Base-by-base conservation (phyloP, 768 basidiomycete species). In the Nidularia pulvinata region DNA sequence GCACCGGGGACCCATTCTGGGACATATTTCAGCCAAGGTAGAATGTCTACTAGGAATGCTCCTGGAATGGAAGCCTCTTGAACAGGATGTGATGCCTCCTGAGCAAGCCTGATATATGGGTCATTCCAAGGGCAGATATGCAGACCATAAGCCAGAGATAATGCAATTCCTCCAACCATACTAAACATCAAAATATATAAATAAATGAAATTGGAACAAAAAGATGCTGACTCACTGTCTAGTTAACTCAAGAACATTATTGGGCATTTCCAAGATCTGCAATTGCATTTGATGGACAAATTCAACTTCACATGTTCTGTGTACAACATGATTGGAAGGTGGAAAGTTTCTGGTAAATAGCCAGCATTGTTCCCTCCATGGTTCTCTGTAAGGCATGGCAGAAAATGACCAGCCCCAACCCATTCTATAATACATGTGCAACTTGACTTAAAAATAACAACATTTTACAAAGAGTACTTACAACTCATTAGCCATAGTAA, bases 1-100 rank as follows among this genome's bases (percentile, higher is more conserved):
- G 82, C 78, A 13, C 85, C 86, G 2, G 86, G 86, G 35, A 82
- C 61, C 81, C 81, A 88, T 43, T 62, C 58, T 0, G 87, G 86
- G 0, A 87, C 60, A 56, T 80, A 65, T 58, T 71, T 71, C 16
- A 77, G 64, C n/a, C 6, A 37, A 1, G 75, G 74, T 1, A 79
- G 44, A 6, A 63, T 47, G 48, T 83, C 80, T 5, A 85, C 79
- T 3, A 81, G 63, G 54, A 73, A 81, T 35, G 68, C 56, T 11
- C 78, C 80, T 1, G 74, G 74, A n/a, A 71, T 59, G 0, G 69
- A 62, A 1, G 76, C 76, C 32, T 63, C 56, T 6, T 61, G 61
- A 43, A 77, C 59, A 4, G 64, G 62, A 5, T 68, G 56, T 7
- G 73, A 58, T 2, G 77, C 74, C 5, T 69, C 59, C 33, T 79